phyloP scores from a whole-genome alignment of 257 asterid genomes.

The Penstemon davidsonii region DNA sequence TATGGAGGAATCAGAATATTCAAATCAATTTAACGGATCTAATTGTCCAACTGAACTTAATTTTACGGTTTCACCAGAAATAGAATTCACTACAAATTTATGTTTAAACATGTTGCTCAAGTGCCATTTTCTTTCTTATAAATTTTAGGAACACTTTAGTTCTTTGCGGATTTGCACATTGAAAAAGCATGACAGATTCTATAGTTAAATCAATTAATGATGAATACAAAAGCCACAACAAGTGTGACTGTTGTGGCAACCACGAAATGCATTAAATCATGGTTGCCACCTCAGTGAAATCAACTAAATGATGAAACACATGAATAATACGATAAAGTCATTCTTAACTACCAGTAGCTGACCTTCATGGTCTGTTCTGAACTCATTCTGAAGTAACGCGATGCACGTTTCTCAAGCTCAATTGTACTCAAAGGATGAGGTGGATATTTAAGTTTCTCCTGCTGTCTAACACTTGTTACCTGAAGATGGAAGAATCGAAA shows the following conservation, averaged over 20 bases:
- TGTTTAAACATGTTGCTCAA: slow-evolving; percentile 5
- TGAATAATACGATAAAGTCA: slow-evolving; percentile 18
- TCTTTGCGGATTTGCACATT: slow-evolving; percentile 16
- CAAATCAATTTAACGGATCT: slow-evolving; percentile 9
- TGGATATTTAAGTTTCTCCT: slow-evolving; percentile 82
- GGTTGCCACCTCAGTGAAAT: slow-evolving; percentile 22
- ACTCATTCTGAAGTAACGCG: slow-evolving; percentile 92
- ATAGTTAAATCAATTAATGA: slow-evolving; percentile 7
- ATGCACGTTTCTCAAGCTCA: slow-evolving; percentile 99
- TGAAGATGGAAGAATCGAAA: slow-evolving; percentile 34
- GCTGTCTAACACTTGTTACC: slow-evolving; percentile 79
- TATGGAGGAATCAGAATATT: slow-evolving; percentile 20
- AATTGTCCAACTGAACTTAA: slow-evolving; percentile 19
- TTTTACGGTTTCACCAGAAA: not conserved
- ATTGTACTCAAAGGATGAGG: slow-evolving; percentile 93
- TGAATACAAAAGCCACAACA: slow-evolving; percentile 16
- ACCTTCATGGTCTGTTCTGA: slow-evolving; percentile 98
- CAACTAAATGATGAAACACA: slow-evolving; percentile 8
- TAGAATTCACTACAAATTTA: not conserved
- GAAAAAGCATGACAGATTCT: slow-evolving; percentile 14
- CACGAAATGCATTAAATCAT: slow-evolving; percentile 4
- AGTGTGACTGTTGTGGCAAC: slow-evolving; percentile 5
- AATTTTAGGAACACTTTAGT: slow-evolving; percentile 10
- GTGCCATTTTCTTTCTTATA: not conserved
- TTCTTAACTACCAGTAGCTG: slow-evolving; percentile 26